These are phyloP conservation scores for Pleurotus tuber-regium DNA, from an alignment of 768 basidiomycete genomes.

Conservation along the genomic window DNA sequence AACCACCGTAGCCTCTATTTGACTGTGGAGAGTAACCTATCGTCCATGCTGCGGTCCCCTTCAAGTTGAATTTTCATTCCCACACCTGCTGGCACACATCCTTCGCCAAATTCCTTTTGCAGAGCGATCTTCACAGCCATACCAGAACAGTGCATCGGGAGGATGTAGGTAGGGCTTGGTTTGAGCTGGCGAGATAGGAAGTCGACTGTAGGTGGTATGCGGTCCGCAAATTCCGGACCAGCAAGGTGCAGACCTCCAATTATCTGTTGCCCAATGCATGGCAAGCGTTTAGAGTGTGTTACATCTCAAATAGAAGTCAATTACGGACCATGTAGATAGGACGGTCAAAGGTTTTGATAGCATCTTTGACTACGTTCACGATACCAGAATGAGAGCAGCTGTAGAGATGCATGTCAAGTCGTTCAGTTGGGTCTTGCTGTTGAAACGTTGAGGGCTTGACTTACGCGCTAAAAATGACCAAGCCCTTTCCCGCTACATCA, in stretches of 20 bases:
- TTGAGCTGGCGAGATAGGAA: conserved; percentile 61
- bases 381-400: conserved; percentile 8
- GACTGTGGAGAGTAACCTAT: conserved; percentile 31
- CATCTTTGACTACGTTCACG: conserved; percentile 61
- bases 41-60: conserved; percentile 45
- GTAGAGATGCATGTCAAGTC: conserved; percentile 1
- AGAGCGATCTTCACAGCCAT: conserved; percentile 74
- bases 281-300: neutral
- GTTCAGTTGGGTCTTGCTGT: neutral
- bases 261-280: conserved; percentile 38
- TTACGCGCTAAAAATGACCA: conserved; percentile 82
- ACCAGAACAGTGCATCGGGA: conserved; percentile 87
- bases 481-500: conserved; percentile 78
- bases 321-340: conserved; percentile 71
- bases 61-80: conserved; percentile 62
- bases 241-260: conserved; percentile 86
- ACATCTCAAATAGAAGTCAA: neutral
- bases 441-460: conserved; percentile 25
- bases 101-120: conserved; percentile 66
- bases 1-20: no score
- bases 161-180: conserved; percentile 65
- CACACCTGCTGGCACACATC: conserved; percentile 75
- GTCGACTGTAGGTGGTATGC: conserved; percentile 67
- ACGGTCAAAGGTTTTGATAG: conserved; percentile 54
- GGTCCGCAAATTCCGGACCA: conserved; percentile 57